Evolutionary conservation across 768 basidiomycete species (phyloP), one percentile per base, ranked within the genome.

Genomic region (Pholiota microspora): DNA sequence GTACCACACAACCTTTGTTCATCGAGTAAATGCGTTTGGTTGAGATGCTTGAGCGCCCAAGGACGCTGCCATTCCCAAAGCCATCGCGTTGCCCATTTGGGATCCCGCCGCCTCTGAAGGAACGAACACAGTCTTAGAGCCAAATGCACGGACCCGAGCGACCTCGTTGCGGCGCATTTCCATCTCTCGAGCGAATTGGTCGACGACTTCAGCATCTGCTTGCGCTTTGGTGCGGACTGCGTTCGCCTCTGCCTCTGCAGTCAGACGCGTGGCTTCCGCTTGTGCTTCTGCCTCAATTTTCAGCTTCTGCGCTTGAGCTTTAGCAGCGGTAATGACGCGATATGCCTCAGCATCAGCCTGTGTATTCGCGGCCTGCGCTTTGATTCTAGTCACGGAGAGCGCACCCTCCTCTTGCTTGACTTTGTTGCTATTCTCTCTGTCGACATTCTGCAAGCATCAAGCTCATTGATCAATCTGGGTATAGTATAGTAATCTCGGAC

Each of bases 331-430:
- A 51, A 92, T 81, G 54, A 88, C 76, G 49, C 78, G 73, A 66
- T 92, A 92, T 0, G 89, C 90, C 42, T 89, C 82, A 0, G 88
- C 76, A 65, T 92, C 90, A 13, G 90, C 84, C 68, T 85, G 73
- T 0, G 89, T 81, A 55, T 77, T 79, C 40, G 76, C 80, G 4
- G 82, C 58, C 66, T 88, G 78, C 1, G 87, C 88, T 63, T 85
- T 88, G 73, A 92, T 89, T 40, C 80, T 82, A 15, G 89, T 85
- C 9, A 92, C 91, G 8, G 85, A 73, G 46, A 92, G 77, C 13
- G 85, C 77, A 60, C 90, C 91, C 69, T 93, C 84, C 67, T 92
- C 88, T 62, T 89, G 86, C 70, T 92, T 92, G 63, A 92, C 85
- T 67, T 87, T 86, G 71, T 92, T 93, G 71, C 85, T 87, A 64